These are phyloP conservation scores for Penicillium palitans DNA, from an alignment of 2,329 filamentous ascomycete species.

Conservation along the genomic window DNA sequence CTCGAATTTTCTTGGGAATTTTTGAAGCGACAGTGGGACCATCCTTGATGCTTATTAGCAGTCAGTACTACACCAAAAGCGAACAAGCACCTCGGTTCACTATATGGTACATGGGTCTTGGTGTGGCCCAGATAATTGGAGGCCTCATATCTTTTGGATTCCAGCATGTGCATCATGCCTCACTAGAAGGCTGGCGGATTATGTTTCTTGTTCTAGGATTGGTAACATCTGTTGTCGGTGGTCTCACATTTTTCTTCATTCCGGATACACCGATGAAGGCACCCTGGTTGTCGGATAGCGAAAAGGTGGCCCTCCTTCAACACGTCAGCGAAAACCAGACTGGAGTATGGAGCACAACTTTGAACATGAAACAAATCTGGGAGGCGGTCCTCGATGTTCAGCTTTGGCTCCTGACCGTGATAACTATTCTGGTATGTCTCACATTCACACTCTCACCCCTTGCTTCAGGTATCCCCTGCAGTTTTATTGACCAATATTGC, in stretches of 20 bases:
- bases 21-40: constrained; percentile 63
- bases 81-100: constrained; percentile 62
- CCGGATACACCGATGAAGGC: constrained; percentile 54
- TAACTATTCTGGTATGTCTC: constrained; percentile 19
- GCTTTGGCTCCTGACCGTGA: constrained; percentile 46
- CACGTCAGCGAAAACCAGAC: constrained; percentile 52
- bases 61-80: constrained; percentile 58
- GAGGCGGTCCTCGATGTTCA: constrained; percentile 51
- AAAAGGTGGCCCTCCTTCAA: constrained; percentile 43
- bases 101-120: constrained; percentile 63
- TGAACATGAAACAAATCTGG: constrained; percentile 50
- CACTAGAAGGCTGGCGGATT: constrained; percentile 48
- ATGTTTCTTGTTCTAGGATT: constrained; percentile 55
- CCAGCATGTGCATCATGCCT: constrained; percentile 48
- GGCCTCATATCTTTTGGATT: constrained; percentile 53
- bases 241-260: constrained; percentile 45
- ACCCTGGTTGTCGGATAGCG: constrained; percentile 30
- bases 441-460: constrained; percentile 1
- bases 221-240: constrained; percentile 49
- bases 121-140: constrained; percentile 53
- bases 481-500: constrained; percentile 23
- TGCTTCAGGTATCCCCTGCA: neutral
- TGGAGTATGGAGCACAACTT: constrained; percentile 52
- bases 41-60: constrained; percentile 61
- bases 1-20: constrained; percentile 60